phyloP scores from a whole-genome alignment of 139 green algal genomes.

The Coelastrella sp. region DNA sequence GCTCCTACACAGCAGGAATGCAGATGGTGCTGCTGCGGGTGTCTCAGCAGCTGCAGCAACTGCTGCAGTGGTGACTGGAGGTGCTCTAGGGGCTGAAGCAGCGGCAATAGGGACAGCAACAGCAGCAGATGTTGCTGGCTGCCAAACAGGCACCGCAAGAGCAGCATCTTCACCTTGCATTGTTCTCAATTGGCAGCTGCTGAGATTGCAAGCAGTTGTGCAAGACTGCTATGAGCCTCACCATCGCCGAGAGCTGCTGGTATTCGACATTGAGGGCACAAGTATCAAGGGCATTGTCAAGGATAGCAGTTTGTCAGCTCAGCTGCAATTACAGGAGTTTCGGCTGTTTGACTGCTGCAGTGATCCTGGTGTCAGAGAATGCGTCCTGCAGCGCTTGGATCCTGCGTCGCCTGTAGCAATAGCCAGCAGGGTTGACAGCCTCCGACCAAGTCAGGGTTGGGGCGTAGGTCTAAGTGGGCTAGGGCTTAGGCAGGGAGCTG shows the following conservation, averaged over 20 bases:
- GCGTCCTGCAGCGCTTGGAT: slow-evolving; percentile 42
- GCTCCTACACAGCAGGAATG: slow-evolving; percentile 20
- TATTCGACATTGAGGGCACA: slow-evolving; percentile 2
- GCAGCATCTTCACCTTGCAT: background rate
- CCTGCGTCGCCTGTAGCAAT: background rate
- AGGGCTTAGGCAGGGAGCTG: background rate
- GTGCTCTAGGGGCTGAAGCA: background rate
- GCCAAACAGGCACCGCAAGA: background rate
- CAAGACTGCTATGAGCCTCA: background rate
- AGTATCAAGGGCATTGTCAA: background rate
- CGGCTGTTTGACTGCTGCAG: slow-evolving; percentile 48
- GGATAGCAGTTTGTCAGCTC: background rate
- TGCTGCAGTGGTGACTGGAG: background rate
- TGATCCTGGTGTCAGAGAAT: slow-evolving; percentile 51
- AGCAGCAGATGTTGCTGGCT: background rate
- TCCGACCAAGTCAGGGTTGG: slow-evolving; percentile 2
- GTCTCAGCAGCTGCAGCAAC: background rate
- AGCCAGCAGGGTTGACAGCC: background rate
- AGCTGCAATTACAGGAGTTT: slow-evolving; percentile 27
- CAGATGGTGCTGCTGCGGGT: background rate
- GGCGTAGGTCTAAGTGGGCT: background rate
- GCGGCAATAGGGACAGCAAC: background rate
- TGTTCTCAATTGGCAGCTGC: slow-evolving; percentile 13
- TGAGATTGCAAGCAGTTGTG: slow-evolving; percentile 11
- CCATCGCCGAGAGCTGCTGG: background rate